A percentile compares a stretch with the other conserved stretches of the same genome.
These are phyloP conservation scores for Yarrowia galli DNA, from an alignment of 1,139 yeast genomes.

Conservation along the genomic window DNA sequence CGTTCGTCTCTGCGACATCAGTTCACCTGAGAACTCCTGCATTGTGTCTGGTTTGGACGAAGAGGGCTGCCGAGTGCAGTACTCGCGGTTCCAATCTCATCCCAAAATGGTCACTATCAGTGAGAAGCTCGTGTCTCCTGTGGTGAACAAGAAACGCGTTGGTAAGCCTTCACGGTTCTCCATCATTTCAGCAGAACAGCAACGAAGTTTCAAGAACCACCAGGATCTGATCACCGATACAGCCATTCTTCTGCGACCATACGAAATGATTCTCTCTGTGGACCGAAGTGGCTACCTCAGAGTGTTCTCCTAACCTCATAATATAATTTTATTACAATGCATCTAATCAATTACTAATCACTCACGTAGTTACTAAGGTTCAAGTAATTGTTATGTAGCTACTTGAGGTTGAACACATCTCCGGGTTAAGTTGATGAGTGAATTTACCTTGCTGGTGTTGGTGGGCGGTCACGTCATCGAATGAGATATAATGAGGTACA, in stretches of 20 bases:
- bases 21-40: conserved; percentile 53
- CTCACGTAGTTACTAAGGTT: not conserved
- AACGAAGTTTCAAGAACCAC: conserved; percentile 53
- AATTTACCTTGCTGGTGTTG: not conserved
- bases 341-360: not conserved
- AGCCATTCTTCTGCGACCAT: conserved; percentile 59
- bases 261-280: conserved; percentile 65
- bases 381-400: no score
- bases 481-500: no score
- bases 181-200: conserved; percentile 53
- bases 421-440: not conserved
- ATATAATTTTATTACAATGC: not conserved
- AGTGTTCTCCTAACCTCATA: conserved; percentile 56
- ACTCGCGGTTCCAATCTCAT: conserved; percentile 51
- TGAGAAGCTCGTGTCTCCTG: conserved; percentile 43
- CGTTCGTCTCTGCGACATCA: conserved; percentile 60
- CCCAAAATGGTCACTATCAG: conserved; percentile 48
- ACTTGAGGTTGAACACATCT: not conserved
- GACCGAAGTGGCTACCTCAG: conserved; percentile 70
- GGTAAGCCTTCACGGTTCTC: conserved; percentile 48
- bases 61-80: conserved; percentile 47
- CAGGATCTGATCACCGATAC: conserved; percentile 62
- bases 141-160: conserved; percentile 47
- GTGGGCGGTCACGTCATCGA: no score
- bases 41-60: conserved; percentile 51